phyloP scores from a whole-genome alignment of 352 stramenopile species.

The Globisporangium echinulatum region DNA sequence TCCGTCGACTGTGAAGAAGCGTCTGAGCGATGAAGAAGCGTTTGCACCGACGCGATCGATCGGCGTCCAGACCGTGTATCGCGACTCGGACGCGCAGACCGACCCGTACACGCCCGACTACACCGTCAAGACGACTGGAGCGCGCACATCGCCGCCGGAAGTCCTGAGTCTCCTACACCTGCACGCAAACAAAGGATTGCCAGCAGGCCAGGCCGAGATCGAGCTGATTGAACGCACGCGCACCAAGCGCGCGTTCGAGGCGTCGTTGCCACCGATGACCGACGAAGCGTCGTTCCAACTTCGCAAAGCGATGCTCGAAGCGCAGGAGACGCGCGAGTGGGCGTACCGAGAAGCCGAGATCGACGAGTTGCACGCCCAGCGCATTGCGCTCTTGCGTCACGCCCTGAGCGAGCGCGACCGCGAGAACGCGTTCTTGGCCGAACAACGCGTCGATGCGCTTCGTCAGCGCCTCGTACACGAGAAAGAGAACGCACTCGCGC shows the following conservation, averaged over 20 bases:
- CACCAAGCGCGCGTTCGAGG: constrained; percentile 81
- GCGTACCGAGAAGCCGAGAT: constrained; percentile 87
- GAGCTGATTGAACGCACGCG: constrained; percentile 88
- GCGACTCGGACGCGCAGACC: constrained; percentile 92
- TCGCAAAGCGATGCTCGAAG: constrained; percentile 90
- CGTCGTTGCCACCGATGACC: constrained; percentile 89
- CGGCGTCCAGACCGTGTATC: constrained; percentile 88
- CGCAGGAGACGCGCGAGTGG: constrained; percentile 89
- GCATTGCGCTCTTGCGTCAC: constrained; percentile 69
- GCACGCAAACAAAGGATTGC: constrained; percentile 60
- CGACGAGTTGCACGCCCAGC: constrained; percentile 74
- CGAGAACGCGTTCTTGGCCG: constrained; percentile 87
- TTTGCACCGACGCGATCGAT: constrained; percentile 53
- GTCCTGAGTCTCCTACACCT: constrained; percentile 79
- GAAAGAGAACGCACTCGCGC: constrained; percentile 68
- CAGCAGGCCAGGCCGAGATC: constrained; percentile 78
- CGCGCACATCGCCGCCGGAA: constrained; percentile 52
- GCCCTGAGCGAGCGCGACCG: constrained; percentile 85
- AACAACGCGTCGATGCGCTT: constrained; percentile 88
- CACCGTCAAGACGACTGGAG: constrained; percentile 51
- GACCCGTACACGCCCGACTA: constrained; percentile 92
- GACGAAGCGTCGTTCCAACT: constrained; percentile 90
- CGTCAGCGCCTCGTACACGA: constrained; percentile 70
- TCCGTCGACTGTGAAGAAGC: constrained; percentile 22
- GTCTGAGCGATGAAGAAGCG: constrained; percentile 22